Evolutionary conservation across 495 filamentous ascomycete genomes (phyloP).

Genomic region (Tuber umbilicatum): DNA sequence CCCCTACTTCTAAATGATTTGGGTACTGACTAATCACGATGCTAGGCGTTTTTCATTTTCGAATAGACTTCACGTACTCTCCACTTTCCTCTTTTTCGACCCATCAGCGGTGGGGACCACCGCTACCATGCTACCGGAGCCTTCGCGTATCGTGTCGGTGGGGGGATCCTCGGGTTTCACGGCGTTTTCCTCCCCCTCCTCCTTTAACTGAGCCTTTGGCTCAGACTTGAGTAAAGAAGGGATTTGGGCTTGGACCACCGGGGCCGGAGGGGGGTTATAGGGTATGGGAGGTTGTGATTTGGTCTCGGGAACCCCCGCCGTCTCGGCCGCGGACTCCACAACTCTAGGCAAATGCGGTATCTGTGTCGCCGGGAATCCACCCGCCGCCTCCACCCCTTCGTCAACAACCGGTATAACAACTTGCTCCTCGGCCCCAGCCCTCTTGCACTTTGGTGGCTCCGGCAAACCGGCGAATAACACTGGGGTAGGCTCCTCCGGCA

Average conservation of each 20-base stretch:
- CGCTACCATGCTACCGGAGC: neutral
- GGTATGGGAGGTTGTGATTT: neutral
- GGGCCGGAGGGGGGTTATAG: neutral
- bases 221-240: neutral
- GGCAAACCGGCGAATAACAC: neutral
- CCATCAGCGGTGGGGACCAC: neutral
- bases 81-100: neutral
- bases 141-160: neutral
- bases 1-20: neutral
- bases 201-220: neutral
- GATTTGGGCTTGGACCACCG: neutral
- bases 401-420: neutral
- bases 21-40: no score
- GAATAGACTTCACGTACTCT: neutral
- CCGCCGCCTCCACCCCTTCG: neutral
- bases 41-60: neutral
- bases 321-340: neutral
- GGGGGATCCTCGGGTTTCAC: neutral
- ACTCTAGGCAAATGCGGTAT: neutral
- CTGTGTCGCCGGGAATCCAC: neutral
- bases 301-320: neutral
- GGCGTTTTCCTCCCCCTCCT: neutral
- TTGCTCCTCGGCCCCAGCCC: neutral
- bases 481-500: neutral
- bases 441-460: neutral